These are phyloP conservation scores for Aspergillus sp. DNA, from an alignment of 2,329 filamentous ascomycete genomes.

Conservation along the genomic window DNA sequence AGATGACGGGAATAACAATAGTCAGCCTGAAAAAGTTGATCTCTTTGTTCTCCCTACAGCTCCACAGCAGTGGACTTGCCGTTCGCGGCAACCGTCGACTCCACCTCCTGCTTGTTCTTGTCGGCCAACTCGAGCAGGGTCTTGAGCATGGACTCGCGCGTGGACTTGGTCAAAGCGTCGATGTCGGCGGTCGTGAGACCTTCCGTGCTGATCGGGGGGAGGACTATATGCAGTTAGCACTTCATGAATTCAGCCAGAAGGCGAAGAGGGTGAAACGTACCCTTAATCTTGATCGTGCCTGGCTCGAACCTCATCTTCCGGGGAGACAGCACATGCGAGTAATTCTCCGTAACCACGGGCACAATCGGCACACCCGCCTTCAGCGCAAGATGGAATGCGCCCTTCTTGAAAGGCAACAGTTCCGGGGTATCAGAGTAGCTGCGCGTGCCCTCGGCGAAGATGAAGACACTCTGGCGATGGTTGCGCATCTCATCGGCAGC, in stretches of 20 bases:
- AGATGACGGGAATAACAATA: not conserved
- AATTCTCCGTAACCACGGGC: conserved; percentile 79
- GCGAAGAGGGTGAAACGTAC: conserved; percentile 30
- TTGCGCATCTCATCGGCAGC: conserved; percentile 77
- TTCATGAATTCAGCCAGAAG: not conserved
- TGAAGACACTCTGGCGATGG: conserved; percentile 62
- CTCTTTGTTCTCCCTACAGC: conserved; percentile 29
- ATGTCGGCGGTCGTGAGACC: conserved; percentile 75
- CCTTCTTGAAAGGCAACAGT: conserved; percentile 97
- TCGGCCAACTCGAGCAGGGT: conserved; percentile 50
- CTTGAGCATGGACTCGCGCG: conserved; percentile 73
- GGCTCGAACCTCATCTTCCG: conserved; percentile 66
- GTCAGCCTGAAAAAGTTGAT: not conserved
- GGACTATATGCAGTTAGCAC: conserved; percentile 53
- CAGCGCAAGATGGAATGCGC: conserved; percentile 92
- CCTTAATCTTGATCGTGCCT: conserved; percentile 73
- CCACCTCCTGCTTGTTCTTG: conserved; percentile 22
- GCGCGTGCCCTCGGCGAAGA: conserved; percentile 77
- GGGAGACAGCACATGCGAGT: conserved; percentile 69
- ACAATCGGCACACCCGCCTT: conserved; percentile 93
- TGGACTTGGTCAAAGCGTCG: conserved; percentile 67
- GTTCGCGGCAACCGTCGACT: conserved; percentile 20
- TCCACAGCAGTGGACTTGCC: conserved; percentile 37
- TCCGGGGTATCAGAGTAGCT: conserved; percentile 81
- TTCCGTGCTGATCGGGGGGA: conserved; percentile 77